Evolutionary conservation across 805 yeast genomes (phyloP).

Genomic region (Kluyveromyces starmeri): DNA sequence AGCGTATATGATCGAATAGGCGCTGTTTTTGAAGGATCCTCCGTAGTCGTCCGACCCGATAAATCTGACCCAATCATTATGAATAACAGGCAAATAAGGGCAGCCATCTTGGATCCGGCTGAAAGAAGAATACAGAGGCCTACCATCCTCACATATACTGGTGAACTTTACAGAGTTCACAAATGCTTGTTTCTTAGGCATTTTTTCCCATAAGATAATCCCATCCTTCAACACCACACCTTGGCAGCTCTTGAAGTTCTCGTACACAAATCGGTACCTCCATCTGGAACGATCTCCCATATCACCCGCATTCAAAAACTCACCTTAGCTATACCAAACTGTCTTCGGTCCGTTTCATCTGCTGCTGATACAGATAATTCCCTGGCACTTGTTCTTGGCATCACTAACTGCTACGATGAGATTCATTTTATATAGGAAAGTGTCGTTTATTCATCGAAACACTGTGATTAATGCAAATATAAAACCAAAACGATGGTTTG

Average conservation of each 20-base stretch:
- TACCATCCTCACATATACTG: slow-evolving; percentile 28
- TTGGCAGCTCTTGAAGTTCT: slow-evolving; percentile 26
- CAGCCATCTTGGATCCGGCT: slow-evolving; percentile 26
- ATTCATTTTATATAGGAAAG: no score
- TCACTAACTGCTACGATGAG: no score
- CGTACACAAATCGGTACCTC: not conserved
- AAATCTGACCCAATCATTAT: slow-evolving; percentile 41
- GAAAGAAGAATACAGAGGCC: slow-evolving; percentile 32
- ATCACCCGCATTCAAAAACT: not conserved
- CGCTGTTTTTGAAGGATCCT: slow-evolving; percentile 44
- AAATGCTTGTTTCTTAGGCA: slow-evolving; percentile 10
- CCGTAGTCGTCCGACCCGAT: slow-evolving; percentile 26
- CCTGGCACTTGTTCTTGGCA: no score
- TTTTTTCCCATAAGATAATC: slow-evolving; percentile 17
- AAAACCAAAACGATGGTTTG: no score
- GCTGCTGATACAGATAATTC: no score
- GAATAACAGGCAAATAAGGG: slow-evolving; percentile 33
- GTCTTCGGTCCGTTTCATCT: no score
- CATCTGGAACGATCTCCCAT: slow-evolving; percentile 3
- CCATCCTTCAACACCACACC: slow-evolving; percentile 29
- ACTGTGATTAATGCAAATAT: no score
- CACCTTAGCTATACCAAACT: no score
- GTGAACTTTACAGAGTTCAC: slow-evolving; percentile 18
- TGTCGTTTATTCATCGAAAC: no score
- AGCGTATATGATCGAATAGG: slow-evolving; percentile 55